Conservation (phyloP, 768 basidiomycete species). For the Flagelloscypha sp. region DNA sequence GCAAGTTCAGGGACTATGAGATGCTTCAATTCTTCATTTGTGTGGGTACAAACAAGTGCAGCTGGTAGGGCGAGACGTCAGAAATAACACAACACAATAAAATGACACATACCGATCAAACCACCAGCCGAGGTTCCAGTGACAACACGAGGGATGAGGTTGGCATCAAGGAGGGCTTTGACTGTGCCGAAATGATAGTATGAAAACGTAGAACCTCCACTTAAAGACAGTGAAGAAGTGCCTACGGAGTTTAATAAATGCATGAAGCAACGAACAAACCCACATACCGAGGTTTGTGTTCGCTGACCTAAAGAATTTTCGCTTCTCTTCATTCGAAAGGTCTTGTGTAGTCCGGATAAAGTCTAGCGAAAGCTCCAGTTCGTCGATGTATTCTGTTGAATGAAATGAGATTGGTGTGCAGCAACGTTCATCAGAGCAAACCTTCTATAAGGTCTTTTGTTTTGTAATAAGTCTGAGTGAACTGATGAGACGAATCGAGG, state of each 20-base stretch:
- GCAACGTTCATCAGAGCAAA: constrained; percentile 21
- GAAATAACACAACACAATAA: too few species aligned
- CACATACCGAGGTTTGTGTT: constrained; percentile 74
- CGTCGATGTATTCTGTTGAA: constrained; percentile 67
- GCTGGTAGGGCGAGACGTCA: too few species aligned
- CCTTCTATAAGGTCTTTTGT: constrained; percentile 89
- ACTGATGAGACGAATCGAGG: constrained; percentile 10
- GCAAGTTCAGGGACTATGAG: constrained; percentile 81
- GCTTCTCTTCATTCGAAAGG: constrained; percentile 81
- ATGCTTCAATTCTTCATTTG: constrained; percentile 74
- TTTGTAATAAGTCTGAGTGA: constrained; percentile 75
- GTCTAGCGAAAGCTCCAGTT: constrained; percentile 68
- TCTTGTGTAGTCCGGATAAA: constrained; percentile 69
- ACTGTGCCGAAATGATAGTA: constrained; percentile 93
- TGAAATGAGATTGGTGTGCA: not conserved
- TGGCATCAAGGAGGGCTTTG: constrained; percentile 83
- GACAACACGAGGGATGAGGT: constrained; percentile 82
- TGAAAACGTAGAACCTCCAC: constrained; percentile 93
- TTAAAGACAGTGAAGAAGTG: constrained; percentile 84
- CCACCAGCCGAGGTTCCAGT: constrained; percentile 94
- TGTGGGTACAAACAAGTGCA: constrained; percentile 75
- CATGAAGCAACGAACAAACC: not conserved
- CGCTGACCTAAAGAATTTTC: constrained; percentile 80
- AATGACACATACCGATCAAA: too few species aligned
- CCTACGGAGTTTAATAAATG: constrained; percentile 19